Conservation (phyloP, 2,329 filamentous ascomycete species). For the Lecanicillium sp. region DNA sequence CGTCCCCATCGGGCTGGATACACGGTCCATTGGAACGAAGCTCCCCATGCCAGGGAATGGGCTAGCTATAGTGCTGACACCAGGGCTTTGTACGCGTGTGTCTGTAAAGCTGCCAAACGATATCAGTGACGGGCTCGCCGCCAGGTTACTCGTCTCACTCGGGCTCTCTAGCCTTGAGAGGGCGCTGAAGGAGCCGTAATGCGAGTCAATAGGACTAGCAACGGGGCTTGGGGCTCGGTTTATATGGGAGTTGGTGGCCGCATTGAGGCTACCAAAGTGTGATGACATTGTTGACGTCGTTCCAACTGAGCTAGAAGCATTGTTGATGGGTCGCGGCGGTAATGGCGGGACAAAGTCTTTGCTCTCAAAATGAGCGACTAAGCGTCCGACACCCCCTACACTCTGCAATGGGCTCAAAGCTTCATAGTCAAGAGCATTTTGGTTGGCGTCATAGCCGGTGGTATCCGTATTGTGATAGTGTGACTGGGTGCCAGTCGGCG, state of each 20-base stretch:
- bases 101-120: constrained; percentile 25
- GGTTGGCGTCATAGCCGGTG: constrained; percentile 6
- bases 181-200: constrained; percentile 21
- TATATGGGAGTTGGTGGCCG: constrained; percentile 10
- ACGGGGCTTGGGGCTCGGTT: constrained; percentile 24
- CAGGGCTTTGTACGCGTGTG: constrained; percentile 19
- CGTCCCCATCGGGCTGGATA: constrained; percentile 3
- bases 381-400: constrained; percentile 23
- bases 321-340: constrained; percentile 24
- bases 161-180: constrained; percentile 24
- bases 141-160: constrained; percentile 17
- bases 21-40: constrained; percentile 2
- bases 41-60: too few species aligned
- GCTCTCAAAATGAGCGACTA: constrained; percentile 33
- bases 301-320: constrained; percentile 17
- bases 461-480: constrained; percentile 9
- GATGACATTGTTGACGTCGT: constrained; percentile 19
- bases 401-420: constrained; percentile 8
- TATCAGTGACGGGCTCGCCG: constrained; percentile 19
- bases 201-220: constrained; percentile 21
- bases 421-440: constrained; percentile 12
- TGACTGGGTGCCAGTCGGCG: constrained; percentile 19
- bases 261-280: constrained; percentile 22
- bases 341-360: constrained; percentile 27
- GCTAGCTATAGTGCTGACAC: constrained; percentile 12